A percentile compares a stretch with the other conserved stretches of the same genome.
phyloP scores from a whole-genome alignment of 2,329 filamentous ascomycete species.

The Fusarium dimerum region DNA sequence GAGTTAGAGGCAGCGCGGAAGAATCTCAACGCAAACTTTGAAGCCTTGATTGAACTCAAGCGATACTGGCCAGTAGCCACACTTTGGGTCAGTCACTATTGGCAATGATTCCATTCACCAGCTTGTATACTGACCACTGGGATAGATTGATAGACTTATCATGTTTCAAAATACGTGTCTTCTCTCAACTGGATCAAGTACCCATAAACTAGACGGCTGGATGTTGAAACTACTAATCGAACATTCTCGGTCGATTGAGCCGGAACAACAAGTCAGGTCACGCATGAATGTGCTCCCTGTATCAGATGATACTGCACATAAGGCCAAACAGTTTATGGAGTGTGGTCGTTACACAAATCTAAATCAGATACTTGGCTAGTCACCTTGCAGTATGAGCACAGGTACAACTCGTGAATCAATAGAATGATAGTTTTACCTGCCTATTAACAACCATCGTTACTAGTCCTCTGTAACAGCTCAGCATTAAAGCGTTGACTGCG shows the following conservation, averaged over 20 bases:
- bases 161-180: constrained; percentile 20
- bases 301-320: too few species aligned
- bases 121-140: background rate
- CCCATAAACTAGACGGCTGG: constrained; percentile 19
- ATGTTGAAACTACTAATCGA: constrained; percentile 21
- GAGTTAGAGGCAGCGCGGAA: constrained; percentile 10
- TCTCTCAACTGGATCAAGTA: constrained; percentile 7
- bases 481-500: too few species aligned
- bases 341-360: too few species aligned
- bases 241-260: constrained; percentile 1
- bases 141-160: constrained; percentile 16
- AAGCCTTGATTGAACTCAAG: constrained; percentile 15
- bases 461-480: too few species aligned
- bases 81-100: too few species aligned
- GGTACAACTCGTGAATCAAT: too few species aligned
- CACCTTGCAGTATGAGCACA: too few species aligned
- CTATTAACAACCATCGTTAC: too few species aligned
- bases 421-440: too few species aligned
- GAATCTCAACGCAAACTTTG: constrained; percentile 18
- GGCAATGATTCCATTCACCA: too few species aligned
- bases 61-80: constrained; percentile 13
- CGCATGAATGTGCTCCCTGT: background rate
- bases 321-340: too few species aligned
- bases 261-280: background rate
- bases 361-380: too few species aligned